phyloP scores from a whole-genome alignment of 495 filamentous ascomycete species.

The Aspergillus sclerotioniger region DNA sequence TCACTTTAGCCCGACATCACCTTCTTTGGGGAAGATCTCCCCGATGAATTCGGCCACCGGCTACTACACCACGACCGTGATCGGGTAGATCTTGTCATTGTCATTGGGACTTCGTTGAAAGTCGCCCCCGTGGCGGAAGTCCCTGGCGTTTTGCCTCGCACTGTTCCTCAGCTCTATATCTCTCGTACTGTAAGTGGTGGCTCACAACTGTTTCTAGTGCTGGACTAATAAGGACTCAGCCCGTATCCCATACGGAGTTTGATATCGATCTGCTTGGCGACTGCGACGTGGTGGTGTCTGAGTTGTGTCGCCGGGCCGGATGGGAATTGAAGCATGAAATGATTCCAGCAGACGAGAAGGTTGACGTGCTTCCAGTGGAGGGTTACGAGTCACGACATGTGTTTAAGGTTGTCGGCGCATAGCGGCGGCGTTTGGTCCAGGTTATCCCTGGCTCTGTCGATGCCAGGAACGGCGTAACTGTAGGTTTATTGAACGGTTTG shows the following conservation, averaged over 20 bases:
- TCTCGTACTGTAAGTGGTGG: conserved; percentile 63
- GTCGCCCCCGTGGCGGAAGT: conserved; percentile 94
- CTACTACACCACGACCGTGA: conserved; percentile 76
- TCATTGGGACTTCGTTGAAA: conserved; percentile 95
- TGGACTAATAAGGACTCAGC: conserved; percentile 37
- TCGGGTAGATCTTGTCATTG: conserved; percentile 85
- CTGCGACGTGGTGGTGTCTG: conserved; percentile 86
- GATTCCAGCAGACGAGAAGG: conserved; percentile 66
- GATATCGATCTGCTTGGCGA: conserved; percentile 93
- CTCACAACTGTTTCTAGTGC: background rate
- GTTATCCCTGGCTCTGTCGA: conserved; percentile 26
- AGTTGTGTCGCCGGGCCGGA: conserved; percentile 79
- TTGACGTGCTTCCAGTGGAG: conserved; percentile 56
- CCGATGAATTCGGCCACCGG: conserved; percentile 77
- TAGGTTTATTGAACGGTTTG: conserved; percentile 11
- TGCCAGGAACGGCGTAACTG: conserved; percentile 30
- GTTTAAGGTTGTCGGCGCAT: conserved; percentile 54
- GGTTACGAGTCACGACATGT: conserved; percentile 65
- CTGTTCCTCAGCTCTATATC: conserved; percentile 93
- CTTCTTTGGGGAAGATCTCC: conserved; percentile 79
- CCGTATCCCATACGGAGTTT: conserved; percentile 85
- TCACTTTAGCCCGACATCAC: conserved; percentile 77
- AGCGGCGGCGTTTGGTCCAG: conserved; percentile 39
- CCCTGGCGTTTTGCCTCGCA: conserved; percentile 69
- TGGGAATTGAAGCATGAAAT: conserved; percentile 91